These are phyloP conservation scores for Plasmodium berghei DNA, from an alignment of 169 alveolate species.

Conservation along the genomic window DNA sequence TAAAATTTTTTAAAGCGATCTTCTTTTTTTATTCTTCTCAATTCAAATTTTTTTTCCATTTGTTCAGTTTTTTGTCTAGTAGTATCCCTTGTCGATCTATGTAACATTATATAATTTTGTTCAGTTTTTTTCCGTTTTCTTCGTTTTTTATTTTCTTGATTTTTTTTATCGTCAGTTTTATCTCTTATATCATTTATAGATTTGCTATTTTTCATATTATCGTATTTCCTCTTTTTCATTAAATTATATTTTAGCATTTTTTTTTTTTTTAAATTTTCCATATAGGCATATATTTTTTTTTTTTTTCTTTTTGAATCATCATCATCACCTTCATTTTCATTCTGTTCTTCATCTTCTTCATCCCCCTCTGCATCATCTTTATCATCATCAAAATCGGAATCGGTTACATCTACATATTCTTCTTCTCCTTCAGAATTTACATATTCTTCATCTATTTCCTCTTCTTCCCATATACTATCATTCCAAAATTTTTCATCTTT, in stretches of 20 bases:
- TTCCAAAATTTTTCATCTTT: slow-evolving; percentile 90
- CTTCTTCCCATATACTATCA: slow-evolving; percentile 90
- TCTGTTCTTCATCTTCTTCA: slow-evolving; percentile 40
- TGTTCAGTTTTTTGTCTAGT: slow-evolving; percentile 72
- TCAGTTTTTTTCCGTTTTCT: slow-evolving; percentile 42
- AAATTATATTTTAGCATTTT: slow-evolving; percentile 22
- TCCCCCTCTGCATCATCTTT: slow-evolving; percentile 73
- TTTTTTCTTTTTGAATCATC: slow-evolving; percentile 29
- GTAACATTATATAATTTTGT: slow-evolving; percentile 5
- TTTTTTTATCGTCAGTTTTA: neutral
- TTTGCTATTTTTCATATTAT: neutral
- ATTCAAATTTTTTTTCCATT: slow-evolving; percentile 57
- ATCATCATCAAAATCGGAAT: slow-evolving; percentile 88
- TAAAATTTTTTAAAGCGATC: slow-evolving; percentile 61
- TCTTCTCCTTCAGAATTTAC: slow-evolving; percentile 91
- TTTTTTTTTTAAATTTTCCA: slow-evolving; percentile 55
- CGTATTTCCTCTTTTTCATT: slow-evolving; percentile 48
- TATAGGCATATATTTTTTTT: slow-evolving; percentile 41
- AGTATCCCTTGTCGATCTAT: slow-evolving; percentile 73
- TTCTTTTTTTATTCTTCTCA: slow-evolving; percentile 76
- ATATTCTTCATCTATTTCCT: slow-evolving; percentile 89
- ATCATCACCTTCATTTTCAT: slow-evolving; percentile 22
- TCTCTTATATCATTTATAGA: neutral
- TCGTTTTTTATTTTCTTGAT: slow-evolving; percentile 8
- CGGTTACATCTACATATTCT: slow-evolving; percentile 86